Percentiles rank a stretch among this genome's conserved stretches.
These are phyloP conservation scores for Mycogone perniciosa DNA, from an alignment of 2,329 filamentous ascomycete species.

Conservation along the genomic window DNA sequence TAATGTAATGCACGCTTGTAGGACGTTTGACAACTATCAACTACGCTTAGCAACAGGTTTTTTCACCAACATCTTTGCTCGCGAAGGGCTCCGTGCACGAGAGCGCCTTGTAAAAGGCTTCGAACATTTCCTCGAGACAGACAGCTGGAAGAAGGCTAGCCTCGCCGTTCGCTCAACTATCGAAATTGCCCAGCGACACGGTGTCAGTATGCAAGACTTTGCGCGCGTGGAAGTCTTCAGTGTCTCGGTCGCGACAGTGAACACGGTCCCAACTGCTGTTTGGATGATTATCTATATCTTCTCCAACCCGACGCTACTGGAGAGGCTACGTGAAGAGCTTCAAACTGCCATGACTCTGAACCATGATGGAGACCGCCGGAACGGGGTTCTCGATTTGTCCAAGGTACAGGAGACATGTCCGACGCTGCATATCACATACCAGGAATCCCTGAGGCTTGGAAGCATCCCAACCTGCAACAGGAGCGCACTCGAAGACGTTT, in stretches of 20 bases:
- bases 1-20: not conserved
- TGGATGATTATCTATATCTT: conserved; percentile 3
- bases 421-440: not conserved
- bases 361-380: not conserved
- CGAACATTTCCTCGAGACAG: not conserved
- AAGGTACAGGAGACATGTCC: not conserved
- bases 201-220: not conserved
- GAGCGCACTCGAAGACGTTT: conserved; percentile 2
- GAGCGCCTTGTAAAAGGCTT: not conserved
- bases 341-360: not conserved
- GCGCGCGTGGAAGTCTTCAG: conserved; percentile 2
- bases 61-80: not conserved
- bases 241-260: conserved; percentile 2
- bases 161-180: not conserved
- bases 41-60: not conserved
- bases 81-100: not conserved
- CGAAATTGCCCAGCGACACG: not conserved
- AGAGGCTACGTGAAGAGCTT: conserved; percentile 1
- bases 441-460: conserved; percentile 3
- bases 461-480: conserved; percentile 1
- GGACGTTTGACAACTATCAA: conserved; percentile 5
- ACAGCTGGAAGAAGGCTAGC: not conserved
- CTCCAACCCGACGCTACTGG: not conserved
- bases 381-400: not conserved
- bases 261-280: not conserved